Evolutionary conservation across 768 basidiomycete genomes (phyloP).

Genomic region (Termitomyces sp.): DNA sequence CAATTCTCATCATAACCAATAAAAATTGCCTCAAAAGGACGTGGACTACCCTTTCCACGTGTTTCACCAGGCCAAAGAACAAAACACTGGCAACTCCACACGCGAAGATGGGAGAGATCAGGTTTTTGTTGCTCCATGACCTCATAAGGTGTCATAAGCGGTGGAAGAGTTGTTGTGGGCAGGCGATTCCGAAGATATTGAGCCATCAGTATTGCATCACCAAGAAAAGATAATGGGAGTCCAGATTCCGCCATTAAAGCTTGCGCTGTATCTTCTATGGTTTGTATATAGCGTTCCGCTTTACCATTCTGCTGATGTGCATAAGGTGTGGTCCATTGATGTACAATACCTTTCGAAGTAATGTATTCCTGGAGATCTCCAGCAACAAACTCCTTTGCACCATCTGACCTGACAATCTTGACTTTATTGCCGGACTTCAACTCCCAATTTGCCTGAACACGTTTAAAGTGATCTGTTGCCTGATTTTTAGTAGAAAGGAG

Average conservation of each 20-base stretch:
- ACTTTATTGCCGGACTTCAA: not conserved
- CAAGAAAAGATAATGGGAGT: not conserved
- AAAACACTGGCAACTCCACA: not conserved
- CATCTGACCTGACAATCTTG: not conserved
- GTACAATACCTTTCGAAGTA: not conserved
- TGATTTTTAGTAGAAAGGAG: no score
- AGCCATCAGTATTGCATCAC: not conserved
- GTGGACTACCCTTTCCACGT: no score
- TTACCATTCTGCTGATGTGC: no score
- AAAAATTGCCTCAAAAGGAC: no score
- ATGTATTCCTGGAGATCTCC: not conserved
- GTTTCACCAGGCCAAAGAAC: not conserved
- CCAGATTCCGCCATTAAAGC: not conserved
- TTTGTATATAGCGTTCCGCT: no score
- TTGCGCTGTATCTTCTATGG: not conserved
- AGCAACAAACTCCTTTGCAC: not conserved
- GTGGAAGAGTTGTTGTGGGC: not conserved
- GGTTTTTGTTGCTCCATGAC: not conserved
- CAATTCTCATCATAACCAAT: no score
- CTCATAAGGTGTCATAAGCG: not conserved
- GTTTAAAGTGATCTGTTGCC: not conserved
- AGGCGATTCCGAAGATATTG: not conserved
- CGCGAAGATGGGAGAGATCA: not conserved
- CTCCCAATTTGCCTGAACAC: not conserved
- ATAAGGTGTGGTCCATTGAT: not conserved